Evolutionary conservation across 345 rosid genomes (phyloP), one percentile per base, ranked within the genome.

Genomic region (Citrus australasica): DNA sequence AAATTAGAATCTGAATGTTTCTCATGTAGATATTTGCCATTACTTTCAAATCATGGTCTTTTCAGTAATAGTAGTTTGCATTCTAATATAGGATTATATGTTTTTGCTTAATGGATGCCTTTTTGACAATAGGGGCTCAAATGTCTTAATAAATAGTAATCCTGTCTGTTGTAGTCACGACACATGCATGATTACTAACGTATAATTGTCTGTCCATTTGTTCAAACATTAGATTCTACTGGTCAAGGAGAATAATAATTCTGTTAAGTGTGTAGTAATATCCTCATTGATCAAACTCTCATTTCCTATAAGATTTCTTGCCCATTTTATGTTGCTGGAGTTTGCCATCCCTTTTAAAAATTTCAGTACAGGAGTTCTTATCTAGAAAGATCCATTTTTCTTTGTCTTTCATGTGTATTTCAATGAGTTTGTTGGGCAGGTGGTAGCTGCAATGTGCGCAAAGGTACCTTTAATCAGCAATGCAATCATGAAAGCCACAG

Each of bases 381-480:
- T 9, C 24, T 19, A 10, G 19, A 53, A 51, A 30, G 14, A 53
- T 30, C 40, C 27, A 25, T n/a, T 56, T 72, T 25, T 9, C 6
- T 42, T 37, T 58, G 30, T 22, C 53, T 24, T 30, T 42, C 19
- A 21, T 35, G 53, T n/a, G 19, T 74, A 33, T 51, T 76, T 19
- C 63, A 65, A 85, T 74, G 81, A 81, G 75, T 74, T 73, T 27
- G 0, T 17, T 59, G 5, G 88, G 88, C 91, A 95, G 99, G 93
- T 93, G 82, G 87, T 95, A 62, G 95, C 97, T 81, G 91, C 96
- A 71, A 95, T 95, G 97, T 95, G 98, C 82, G 91, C 97, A 67
- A 93, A 93, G 83, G 97, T 92, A 74, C 97, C 99, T 78, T 80
- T 91, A 38, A 88, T 95, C 69, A 88, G 97, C 80, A 88, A 86